Base-by-base conservation (phyloP, 192 early-diverging fungal genomes). In the Gigaspora rosea region DNA sequence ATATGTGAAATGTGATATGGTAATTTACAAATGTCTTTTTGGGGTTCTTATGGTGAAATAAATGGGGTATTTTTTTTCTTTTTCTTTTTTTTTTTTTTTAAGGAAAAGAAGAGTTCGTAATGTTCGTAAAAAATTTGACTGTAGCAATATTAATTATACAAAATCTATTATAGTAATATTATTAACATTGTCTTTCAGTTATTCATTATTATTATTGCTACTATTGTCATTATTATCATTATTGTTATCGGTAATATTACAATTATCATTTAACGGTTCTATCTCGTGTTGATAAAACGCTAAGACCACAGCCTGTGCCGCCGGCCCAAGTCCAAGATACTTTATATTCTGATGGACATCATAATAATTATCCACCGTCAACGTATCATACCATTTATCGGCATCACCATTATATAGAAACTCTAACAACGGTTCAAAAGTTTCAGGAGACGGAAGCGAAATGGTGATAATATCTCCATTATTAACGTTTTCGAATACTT, bases 241-340 rank as follows among this genome's bases (percentile, higher is more conserved):
- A 4, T 52, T 15, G 0, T 52, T 52, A 52, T 52, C 6, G 2
- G 9, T 52, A 52, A 13, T 52, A 52, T 52, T 5, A 52, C 15
- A 5, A 52, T 52, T 52, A 52, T 7, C 15, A 52, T 52, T 52
- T 1, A 27, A 27, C 51, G 9, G 1, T 63, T 75, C 22, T 16
- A 75, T 49, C n/a, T 75, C 73, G 9, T 51, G 27, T 32, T 75
- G 73, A 75, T 75, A 75, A 63, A 62, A 75, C 11, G 35, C 11
- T 11, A 75, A 59, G 50, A 57, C 61, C n/a, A 75, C 46, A 27
- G 33, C 56, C 10, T 63, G 18, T 1, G 58, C 58, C 20, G 56
- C 73, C 15, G 59, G 18, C 11, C 57, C 54, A 57, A 75, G 49
- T 4, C 58, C 73, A 10, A 75, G 61, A 49, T 13, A 75, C 47